Percentiles rank a stretch among this genome's conserved stretches.
phyloP scores from a whole-genome alignment of 225 moss, liverwort and hornwort genomes.

The Lunularia cruciata region DNA sequence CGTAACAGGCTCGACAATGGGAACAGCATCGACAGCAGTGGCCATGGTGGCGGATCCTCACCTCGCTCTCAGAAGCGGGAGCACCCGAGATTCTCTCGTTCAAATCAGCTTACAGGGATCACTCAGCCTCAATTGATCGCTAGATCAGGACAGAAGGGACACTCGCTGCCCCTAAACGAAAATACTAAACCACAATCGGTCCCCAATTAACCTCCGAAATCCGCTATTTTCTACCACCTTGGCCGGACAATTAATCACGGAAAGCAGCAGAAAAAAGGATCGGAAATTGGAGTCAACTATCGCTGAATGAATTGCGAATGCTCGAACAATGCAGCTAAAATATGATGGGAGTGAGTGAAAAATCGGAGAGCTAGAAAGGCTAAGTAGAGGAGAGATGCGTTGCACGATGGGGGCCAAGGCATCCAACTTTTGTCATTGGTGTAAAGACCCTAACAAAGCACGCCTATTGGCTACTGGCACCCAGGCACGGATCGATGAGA shows the following conservation, averaged over 20 bases:
- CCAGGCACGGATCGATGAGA: constrained; percentile 46
- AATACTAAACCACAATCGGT: neutral
- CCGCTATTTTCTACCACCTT: too few species aligned
- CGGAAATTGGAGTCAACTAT: neutral
- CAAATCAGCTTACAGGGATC: too few species aligned
- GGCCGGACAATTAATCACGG: constrained; percentile 13
- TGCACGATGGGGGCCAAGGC: constrained; percentile 18
- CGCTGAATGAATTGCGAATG: neutral
- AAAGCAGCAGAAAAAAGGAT: constrained; percentile 1
- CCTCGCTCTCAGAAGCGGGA: neutral
- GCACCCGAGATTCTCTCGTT: neutral
- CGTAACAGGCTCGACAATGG: constrained; percentile 34
- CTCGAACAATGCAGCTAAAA: constrained; percentile 18
- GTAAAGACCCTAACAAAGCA: constrained; percentile 25
- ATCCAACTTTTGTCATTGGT: constrained; percentile 32
- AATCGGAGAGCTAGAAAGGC: constrained; percentile 28
- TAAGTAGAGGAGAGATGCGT: constrained; percentile 40
- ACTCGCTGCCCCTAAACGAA: neutral
- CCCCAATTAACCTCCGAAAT: neutral
- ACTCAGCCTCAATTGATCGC: constrained; percentile 13
- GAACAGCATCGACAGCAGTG: constrained; percentile 39
- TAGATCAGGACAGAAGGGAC: neutral
- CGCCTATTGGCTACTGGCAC: constrained; percentile 40
- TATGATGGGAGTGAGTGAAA: constrained; percentile 18
- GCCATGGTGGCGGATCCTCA: constrained; percentile 44